phyloP scores from a whole-genome alignment of 148 eudicot species.

The Rhododendron ovatum region DNA sequence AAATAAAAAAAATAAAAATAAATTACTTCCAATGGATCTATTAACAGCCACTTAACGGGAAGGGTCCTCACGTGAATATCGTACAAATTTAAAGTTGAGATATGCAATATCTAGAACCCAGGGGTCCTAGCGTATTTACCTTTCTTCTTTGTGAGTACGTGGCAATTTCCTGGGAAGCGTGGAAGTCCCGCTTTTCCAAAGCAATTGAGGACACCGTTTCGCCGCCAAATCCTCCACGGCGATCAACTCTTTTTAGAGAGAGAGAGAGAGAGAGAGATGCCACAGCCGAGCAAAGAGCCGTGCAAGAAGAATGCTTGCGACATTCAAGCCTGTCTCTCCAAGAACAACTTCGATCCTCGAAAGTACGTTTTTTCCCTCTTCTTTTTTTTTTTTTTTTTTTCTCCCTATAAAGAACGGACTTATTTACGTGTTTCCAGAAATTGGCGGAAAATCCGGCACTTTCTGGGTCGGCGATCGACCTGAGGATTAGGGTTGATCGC shows the following conservation, averaged over 20 bases:
- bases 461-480: background rate
- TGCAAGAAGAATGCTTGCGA: conserved; percentile 92
- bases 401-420: background rate
- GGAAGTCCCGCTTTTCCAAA: background rate
- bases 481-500: background rate
- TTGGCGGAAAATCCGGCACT: background rate
- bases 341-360: conserved; percentile 71
- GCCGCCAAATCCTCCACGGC: background rate
- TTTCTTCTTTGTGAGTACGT: background rate
- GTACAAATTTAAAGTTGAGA: background rate
- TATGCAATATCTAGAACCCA: background rate
- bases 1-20: too few species aligned
- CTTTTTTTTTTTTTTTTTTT: background rate
- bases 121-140: background rate
- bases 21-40: too few species aligned
- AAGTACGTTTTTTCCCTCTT: conserved; percentile 19
- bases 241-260: background rate
- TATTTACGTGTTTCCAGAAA: background rate
- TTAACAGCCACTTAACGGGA: too few species aligned
- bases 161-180: background rate
- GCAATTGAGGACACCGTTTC: background rate
- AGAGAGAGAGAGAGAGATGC: conserved; percentile 31
- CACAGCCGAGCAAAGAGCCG: conserved; percentile 67
- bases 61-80: background rate
- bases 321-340: conserved; percentile 82